phyloP scores from a whole-genome alignment of 2,329 filamentous ascomycete genomes.

The Fusarium nisikadoi region DNA sequence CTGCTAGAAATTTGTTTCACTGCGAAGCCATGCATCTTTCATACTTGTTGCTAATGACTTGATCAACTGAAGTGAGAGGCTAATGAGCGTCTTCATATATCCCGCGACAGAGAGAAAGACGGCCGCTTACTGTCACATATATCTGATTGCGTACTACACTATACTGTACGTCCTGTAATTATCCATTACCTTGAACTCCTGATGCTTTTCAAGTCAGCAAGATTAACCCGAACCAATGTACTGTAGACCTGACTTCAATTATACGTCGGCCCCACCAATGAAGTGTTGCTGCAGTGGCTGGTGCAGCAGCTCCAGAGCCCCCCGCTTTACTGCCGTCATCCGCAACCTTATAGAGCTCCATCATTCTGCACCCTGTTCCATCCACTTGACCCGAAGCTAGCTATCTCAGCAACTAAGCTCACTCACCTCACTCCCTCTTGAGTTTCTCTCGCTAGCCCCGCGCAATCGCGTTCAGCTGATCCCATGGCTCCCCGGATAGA shows the following conservation, averaged over 20 bases:
- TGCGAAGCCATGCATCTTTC: neutral
- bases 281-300: neutral
- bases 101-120: neutral
- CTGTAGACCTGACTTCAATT: neutral
- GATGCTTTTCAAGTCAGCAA: neutral
- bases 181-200: neutral
- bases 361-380: neutral
- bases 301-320: neutral
- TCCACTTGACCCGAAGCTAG: neutral
- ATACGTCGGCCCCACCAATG: neutral
- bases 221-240: neutral
- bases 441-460: conserved; percentile 14
- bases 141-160: neutral
- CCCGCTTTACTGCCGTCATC: conserved; percentile 39
- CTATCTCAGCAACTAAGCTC: conserved; percentile 19
- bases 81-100: neutral
- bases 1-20: neutral
- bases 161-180: neutral
- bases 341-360: conserved; percentile 20
- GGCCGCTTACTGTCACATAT: neutral
- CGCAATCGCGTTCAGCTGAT: conserved; percentile 54
- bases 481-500: conserved; percentile 75
- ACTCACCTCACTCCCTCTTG: conserved; percentile 29
- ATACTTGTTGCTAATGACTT: neutral
- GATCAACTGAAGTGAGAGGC: neutral